Evolutionary conservation across 192 early-diverging fungal genomes (phyloP).

Genomic region (Neocallimastix lanati): DNA sequence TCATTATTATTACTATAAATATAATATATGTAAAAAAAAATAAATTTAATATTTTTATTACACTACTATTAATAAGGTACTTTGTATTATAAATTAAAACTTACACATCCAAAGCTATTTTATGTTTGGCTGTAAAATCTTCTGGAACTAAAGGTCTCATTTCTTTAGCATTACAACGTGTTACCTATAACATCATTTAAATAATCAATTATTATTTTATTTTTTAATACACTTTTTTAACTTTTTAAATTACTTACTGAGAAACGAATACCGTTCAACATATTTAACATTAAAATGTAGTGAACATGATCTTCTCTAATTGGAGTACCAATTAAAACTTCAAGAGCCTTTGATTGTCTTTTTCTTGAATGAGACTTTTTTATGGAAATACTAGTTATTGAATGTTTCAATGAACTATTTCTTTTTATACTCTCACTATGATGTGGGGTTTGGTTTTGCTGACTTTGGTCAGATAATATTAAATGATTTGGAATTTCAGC

Average conservation of each 20-base stretch:
- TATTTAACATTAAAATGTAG: constrained; percentile 96
- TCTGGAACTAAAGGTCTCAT: constrained; percentile 39
- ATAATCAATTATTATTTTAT: no score
- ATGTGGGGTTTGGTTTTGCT: not conserved
- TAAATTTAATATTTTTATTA: no score
- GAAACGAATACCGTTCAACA: constrained; percentile 90
- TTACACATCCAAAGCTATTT: constrained; percentile 88
- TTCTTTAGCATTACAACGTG: constrained; percentile 70
- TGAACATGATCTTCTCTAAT: constrained; percentile 89
- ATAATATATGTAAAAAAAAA: no score
- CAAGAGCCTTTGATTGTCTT: not conserved
- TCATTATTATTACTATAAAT: constrained; percentile 75
- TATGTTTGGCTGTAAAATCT: constrained; percentile 80
- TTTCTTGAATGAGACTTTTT: not conserved
- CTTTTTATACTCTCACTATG: not conserved
- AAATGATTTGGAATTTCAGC: not conserved
- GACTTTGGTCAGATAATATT: not conserved
- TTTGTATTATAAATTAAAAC: no score
- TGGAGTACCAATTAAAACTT: constrained; percentile 55
- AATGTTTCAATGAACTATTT: not conserved
- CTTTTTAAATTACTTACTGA: constrained; percentile 30
- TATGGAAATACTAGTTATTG: not conserved
- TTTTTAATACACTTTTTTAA: not conserved
- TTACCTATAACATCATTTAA: no score
- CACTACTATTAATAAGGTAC: no score